These are phyloP conservation scores for Wickerhamiella vanderwaltii DNA, from an alignment of 805 yeast species.

Conservation along the genomic window DNA sequence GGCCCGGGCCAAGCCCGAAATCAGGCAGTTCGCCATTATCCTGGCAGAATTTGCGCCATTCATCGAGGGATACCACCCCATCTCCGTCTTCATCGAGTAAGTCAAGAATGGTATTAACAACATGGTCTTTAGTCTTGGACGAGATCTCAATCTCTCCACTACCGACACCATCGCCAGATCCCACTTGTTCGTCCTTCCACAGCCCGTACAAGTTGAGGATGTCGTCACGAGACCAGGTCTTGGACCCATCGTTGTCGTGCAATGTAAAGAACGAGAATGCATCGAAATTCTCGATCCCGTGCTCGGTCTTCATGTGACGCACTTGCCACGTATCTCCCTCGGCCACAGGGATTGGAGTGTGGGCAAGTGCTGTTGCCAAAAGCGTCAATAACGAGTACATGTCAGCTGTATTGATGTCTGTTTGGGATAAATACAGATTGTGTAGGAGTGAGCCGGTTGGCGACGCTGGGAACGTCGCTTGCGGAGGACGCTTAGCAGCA, in stretches of 20 bases:
- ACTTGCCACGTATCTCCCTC: slow-evolving; percentile 27
- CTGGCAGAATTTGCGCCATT: slow-evolving; percentile 51
- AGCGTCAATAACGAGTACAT: slow-evolving; percentile 10
- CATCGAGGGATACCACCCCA: slow-evolving; percentile 51
- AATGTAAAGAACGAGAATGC: slow-evolving; percentile 63
- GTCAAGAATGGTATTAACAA: slow-evolving; percentile 41
- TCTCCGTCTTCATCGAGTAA: slow-evolving; percentile 58
- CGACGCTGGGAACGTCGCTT: too few relatives aligned
- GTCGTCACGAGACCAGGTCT: slow-evolving; percentile 51
- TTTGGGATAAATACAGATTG: too few relatives aligned
- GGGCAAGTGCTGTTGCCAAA: slow-evolving; percentile 13
- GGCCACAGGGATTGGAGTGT: slow-evolving; percentile 10
- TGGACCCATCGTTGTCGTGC: slow-evolving; percentile 51
- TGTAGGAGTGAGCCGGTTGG: too few relatives aligned
- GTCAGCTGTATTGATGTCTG: too few relatives aligned
- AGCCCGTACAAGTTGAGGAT: slow-evolving; percentile 75
- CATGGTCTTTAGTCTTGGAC: slow-evolving; percentile 40
- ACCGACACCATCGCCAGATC: slow-evolving; percentile 87
- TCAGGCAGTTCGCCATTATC: slow-evolving; percentile 74
- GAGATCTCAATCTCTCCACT: slow-evolving; percentile 56
- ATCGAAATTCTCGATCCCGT: slow-evolving; percentile 61
- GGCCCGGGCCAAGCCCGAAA: slow-evolving; percentile 87
- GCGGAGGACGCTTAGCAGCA: too few relatives aligned
- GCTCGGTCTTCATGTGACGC: slow-evolving; percentile 82
- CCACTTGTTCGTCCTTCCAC: slow-evolving; percentile 56